Conservation (phyloP, 2,329 filamentous ascomycete genomes). For the Fusarium nygamai region DNA sequence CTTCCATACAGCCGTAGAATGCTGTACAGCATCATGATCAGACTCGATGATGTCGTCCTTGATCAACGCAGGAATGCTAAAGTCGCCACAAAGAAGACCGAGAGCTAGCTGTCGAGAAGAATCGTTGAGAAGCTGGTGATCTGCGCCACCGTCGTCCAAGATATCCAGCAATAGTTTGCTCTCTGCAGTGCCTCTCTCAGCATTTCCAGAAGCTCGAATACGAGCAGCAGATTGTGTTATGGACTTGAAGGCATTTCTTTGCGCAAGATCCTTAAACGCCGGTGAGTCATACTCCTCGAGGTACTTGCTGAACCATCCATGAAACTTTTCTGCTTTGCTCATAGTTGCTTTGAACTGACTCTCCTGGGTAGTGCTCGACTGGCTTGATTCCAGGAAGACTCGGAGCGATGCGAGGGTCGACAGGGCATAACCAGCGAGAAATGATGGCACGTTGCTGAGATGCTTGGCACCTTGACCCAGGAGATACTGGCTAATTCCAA, state of each 20-base stretch:
- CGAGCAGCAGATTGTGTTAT: conserved; percentile 76
- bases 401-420: conserved; percentile 82
- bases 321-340: conserved; percentile 78
- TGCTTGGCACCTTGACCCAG: conserved; percentile 73
- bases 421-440: conserved; percentile 82
- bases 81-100: conserved; percentile 78
- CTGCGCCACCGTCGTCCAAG: conserved; percentile 74
- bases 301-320: conserved; percentile 79
- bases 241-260: conserved; percentile 68
- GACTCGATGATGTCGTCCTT: conserved; percentile 73
- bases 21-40: conserved; percentile 70
- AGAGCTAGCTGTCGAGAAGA: conserved; percentile 77
- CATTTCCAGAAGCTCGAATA: conserved; percentile 75
- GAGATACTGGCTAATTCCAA: conserved; percentile 88
- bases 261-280: conserved; percentile 58
- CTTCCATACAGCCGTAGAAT: conserved; percentile 77
- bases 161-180: conserved; percentile 83
- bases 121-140: conserved; percentile 72
- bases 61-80: conserved; percentile 62
- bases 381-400: conserved; percentile 77
- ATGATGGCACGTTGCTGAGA: conserved; percentile 73
- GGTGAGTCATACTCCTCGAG: conserved; percentile 70
- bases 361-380: conserved; percentile 85
- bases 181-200: conserved; percentile 76
- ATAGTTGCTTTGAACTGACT: conserved; percentile 82